These are phyloP conservation scores for Pythium volutum DNA, from an alignment of 352 stramenopile genomes.

Conservation along the genomic window DNA sequence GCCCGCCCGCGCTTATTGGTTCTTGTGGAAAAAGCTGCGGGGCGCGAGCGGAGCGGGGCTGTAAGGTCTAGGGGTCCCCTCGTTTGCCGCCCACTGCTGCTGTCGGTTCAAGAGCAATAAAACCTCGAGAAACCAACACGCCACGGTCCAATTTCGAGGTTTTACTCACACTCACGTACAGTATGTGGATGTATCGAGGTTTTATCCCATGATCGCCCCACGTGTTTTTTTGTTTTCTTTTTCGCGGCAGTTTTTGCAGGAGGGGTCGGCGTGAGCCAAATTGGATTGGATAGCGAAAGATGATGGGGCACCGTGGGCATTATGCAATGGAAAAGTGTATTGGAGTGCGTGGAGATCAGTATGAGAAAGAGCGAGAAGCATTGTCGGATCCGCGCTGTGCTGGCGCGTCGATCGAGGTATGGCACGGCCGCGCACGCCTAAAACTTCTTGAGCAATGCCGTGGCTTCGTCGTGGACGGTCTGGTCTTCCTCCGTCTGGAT, in stretches of 20 bases:
- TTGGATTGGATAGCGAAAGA: neutral
- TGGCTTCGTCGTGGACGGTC: slow-evolving; percentile 63
- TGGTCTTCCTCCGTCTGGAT: slow-evolving; percentile 62
- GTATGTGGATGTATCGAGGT: slow-evolving; percentile 8
- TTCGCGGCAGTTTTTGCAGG: slow-evolving; percentile 4
- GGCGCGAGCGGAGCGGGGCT: slow-evolving; percentile 5
- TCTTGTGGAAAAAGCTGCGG: slow-evolving; percentile 14
- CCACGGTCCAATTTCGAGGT: neutral
- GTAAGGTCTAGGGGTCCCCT: slow-evolving; percentile 22
- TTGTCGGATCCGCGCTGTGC: neutral
- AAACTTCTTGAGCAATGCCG: slow-evolving; percentile 40
- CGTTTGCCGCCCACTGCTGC: slow-evolving; percentile 12
- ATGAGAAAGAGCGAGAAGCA: neutral
- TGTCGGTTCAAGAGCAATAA: slow-evolving; percentile 19
- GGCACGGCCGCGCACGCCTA: neutral
- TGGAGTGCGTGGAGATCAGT: neutral
- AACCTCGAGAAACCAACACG: slow-evolving; percentile 18
- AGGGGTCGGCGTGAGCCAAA: neutral
- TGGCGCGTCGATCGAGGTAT: neutral
- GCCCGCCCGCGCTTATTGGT: slow-evolving; percentile 18
- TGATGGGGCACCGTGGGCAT: neutral
- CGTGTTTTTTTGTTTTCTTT: slow-evolving; percentile 2
- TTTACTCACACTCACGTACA: slow-evolving; percentile 5
- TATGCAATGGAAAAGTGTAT: neutral
- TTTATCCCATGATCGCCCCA: neutral